Conservation (phyloP, 106 monocot species). For the Xerophyta viscosa region DNA sequence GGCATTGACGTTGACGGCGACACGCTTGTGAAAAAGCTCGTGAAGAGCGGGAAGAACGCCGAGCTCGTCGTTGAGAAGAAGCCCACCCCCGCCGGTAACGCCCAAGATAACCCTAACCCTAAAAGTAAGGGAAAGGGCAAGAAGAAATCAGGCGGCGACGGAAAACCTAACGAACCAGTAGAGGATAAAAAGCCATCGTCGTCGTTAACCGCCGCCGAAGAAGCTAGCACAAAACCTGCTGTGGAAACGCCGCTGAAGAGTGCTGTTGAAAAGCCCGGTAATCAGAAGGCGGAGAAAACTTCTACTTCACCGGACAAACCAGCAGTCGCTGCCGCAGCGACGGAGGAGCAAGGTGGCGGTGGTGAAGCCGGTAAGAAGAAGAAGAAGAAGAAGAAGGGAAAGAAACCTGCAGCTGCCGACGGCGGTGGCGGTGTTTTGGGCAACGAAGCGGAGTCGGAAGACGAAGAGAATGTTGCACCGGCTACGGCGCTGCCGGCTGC, state of each 20-base stretch:
- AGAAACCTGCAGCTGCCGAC: background rate
- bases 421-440: background rate
- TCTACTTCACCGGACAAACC: background rate
- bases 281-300: background rate
- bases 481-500: background rate
- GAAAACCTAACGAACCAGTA: background rate
- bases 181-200: background rate
- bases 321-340: background rate
- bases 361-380: background rate
- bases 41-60: conserved; percentile 73
- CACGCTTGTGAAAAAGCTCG: conserved; percentile 62
- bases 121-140: conserved; percentile 5
- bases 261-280: background rate
- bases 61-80: conserved; percentile 66
- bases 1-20: conserved; percentile 65
- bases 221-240: background rate
- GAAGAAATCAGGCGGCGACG: conserved; percentile 25
- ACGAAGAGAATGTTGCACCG: background rate
- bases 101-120: background rate
- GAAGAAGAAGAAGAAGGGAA: conserved; percentile 18
- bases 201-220: background rate
- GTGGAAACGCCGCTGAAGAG: background rate
- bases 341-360: background rate
- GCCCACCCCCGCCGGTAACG: conserved; percentile 4
- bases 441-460: background rate